A percentile compares a stretch with the other conserved stretches of the same genome.
phyloP scores from a whole-genome alignment of 2,329 filamentous ascomycete species.

The Penicillium sp. region DNA sequence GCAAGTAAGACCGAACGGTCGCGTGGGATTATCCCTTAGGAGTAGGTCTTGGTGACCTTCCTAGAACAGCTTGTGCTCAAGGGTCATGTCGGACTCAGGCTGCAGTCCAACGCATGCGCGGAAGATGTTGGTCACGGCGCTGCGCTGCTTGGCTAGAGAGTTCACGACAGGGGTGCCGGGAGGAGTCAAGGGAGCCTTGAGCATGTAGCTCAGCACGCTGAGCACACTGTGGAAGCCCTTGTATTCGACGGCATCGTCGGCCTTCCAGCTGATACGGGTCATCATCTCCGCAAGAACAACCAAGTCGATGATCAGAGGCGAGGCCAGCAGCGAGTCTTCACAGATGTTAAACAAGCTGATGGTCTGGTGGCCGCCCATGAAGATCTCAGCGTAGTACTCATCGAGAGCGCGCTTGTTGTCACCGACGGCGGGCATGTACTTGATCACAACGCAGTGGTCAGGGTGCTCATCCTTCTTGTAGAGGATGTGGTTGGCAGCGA shows the following conservation, averaged over 20 bases:
- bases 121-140: conserved; percentile 96
- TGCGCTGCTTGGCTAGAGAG: conserved; percentile 92
- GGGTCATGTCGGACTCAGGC: conserved; percentile 97
- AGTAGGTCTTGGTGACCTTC: not conserved
- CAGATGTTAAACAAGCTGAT: conserved; percentile 99
- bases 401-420: conserved; percentile 99
- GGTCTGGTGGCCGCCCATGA: conserved; percentile 97
- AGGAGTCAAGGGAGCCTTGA: conserved; percentile 90
- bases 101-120: conserved; percentile 94
- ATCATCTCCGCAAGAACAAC: conserved; percentile 95
- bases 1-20: conserved; percentile 9
- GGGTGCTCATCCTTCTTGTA: conserved; percentile 94
- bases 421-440: conserved; percentile 99
- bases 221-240: conserved; percentile 96
- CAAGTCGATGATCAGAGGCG: conserved; percentile 95
- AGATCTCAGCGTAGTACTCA: conserved; percentile 99
- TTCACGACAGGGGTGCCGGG: conserved; percentile 96
- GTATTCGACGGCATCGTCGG: conserved; percentile 69
- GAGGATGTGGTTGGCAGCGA: conserved; percentile 88
- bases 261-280: conserved; percentile 95
- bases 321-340: conserved; percentile 95
- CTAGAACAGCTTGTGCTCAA: conserved; percentile 96
- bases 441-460: conserved; percentile 98
- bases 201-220: conserved; percentile 98
- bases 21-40: not conserved